Evolutionary conservation across 306 rosid species (phyloP).

Genomic region (Inga oerstediana): DNA sequence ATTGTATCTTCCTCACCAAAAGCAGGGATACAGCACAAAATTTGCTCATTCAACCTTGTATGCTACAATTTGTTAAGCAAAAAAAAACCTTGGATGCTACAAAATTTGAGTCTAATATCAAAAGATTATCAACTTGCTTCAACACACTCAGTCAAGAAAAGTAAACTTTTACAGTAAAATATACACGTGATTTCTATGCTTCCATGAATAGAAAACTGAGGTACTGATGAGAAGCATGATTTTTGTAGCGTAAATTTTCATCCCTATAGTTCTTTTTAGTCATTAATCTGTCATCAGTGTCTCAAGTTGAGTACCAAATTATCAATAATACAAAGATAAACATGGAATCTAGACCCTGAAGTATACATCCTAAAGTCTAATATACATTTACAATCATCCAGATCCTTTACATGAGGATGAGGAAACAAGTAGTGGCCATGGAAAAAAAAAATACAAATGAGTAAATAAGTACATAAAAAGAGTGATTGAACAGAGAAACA

Average conservation of each 20-base stretch:
- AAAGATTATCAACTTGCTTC: not conserved
- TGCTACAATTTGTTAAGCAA: not conserved
- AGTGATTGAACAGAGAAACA: not conserved
- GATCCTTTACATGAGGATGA: not conserved
- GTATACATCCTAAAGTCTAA: not conserved
- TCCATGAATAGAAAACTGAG: not conserved
- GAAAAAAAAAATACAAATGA: not conserved
- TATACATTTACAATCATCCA: not conserved
- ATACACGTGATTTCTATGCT: not conserved
- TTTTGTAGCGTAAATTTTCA: not conserved
- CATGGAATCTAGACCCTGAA: not conserved
- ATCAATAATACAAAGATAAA: too few species aligned
- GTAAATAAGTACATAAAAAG: too few species aligned
- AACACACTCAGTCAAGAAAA: not conserved
- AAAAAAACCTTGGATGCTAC: too few species aligned
- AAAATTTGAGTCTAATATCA: not conserved
- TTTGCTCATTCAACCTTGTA: not conserved
- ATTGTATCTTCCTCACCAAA: not conserved
- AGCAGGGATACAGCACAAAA: not conserved
- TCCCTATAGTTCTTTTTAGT: not conserved
- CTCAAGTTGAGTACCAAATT: not conserved
- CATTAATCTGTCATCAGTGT: not conserved
- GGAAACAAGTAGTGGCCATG: not conserved
- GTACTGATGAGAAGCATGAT: not conserved
- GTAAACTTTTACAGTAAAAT: not conserved